Percentiles rank a stretch among this genome's conserved stretches.
phyloP scores from a whole-genome alignment of 2,329 filamentous ascomycete species.

The Macrophomina phaseolina region DNA sequence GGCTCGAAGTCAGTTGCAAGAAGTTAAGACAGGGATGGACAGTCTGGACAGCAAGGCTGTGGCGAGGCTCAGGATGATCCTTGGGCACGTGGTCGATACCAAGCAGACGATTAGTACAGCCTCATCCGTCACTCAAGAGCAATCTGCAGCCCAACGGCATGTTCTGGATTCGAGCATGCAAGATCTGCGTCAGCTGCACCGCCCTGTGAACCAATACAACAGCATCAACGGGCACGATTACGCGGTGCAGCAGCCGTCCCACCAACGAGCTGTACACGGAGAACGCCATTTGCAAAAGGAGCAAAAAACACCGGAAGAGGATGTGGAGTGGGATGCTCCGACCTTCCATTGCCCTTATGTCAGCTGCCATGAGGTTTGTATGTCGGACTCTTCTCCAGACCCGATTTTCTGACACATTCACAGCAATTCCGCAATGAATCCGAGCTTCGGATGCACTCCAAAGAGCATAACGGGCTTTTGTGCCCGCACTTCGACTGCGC shows the following conservation, averaged over 20 bases:
- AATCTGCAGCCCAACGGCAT: constrained; percentile 3
- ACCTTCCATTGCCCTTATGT: constrained; percentile 35
- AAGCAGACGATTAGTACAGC: not conserved
- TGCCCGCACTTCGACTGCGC: constrained; percentile 35
- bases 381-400: not conserved
- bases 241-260: constrained; percentile 2
- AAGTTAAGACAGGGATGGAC: constrained; percentile 28
- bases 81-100: constrained; percentile 32
- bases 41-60: constrained; percentile 31
- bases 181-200: constrained; percentile 15
- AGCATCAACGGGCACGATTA: not conserved
- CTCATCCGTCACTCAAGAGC: not conserved
- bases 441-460: constrained; percentile 30
- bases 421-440: constrained; percentile 31
- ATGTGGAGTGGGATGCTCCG: constrained; percentile 1
- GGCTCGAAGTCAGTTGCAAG: constrained; percentile 30
- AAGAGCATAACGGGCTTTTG: constrained; percentile 26
- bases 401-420: constrained; percentile 20
- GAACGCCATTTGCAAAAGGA: constrained; percentile 4
- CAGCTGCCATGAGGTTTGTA: constrained; percentile 34
- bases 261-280: not conserved
- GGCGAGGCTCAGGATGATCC: constrained; percentile 35
- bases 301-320: not conserved
- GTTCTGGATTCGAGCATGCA: not conserved
- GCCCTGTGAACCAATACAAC: not conserved